A percentile compares a stretch with the other conserved stretches of the same genome.
phyloP scores from a whole-genome alignment of 371 early-diverging fungal genomes.

The Dichotomocladium elegans region DNA sequence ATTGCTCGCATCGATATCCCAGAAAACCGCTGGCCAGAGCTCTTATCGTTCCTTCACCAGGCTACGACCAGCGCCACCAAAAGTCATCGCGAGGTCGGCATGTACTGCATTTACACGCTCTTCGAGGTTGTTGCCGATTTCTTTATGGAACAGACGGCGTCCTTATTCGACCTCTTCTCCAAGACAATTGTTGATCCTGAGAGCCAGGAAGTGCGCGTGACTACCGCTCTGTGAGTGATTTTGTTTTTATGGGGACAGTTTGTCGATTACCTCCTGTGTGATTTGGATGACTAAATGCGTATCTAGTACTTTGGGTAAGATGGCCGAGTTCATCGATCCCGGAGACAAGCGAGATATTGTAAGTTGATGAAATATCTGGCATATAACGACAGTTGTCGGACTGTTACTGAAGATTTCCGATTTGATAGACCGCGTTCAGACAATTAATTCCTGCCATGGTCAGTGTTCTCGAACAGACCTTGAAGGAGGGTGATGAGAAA shows the following conservation, averaged over 20 bases:
- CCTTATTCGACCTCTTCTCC: conserved; percentile 69
- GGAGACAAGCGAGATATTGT: conserved; percentile 63
- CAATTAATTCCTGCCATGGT: conserved; percentile 80
- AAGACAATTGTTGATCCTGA: conserved; percentile 75
- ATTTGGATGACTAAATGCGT: not conserved
- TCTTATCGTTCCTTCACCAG: conserved; percentile 69
- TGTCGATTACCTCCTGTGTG: no score
- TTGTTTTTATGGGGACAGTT: no score
- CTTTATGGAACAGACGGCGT: conserved; percentile 55
- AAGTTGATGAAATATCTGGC: conserved; percentile 9
- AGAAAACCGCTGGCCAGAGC: conserved; percentile 71
- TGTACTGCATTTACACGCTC: conserved; percentile 75
- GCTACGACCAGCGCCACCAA: conserved; percentile 63
- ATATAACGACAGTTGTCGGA: not conserved
- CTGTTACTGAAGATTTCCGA: not conserved
- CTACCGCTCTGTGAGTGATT: conserved; percentile 58
- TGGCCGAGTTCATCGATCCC: conserved; percentile 78
- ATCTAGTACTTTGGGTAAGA: conserved; percentile 67
- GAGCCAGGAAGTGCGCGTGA: conserved; percentile 71
- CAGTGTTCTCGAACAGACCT: conserved; percentile 70
- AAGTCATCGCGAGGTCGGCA: conserved; percentile 80
- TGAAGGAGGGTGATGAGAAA: conserved; percentile 69
- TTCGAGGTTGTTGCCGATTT: conserved; percentile 80
- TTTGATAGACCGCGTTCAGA: conserved; percentile 6
- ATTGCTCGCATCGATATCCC: conserved; percentile 79